A percentile compares a stretch with the other conserved stretches of the same genome.
Evolutionary conservation across 2,329 filamentous ascomycete genomes (phyloP).

Genomic region (Blumeria hordei): DNA sequence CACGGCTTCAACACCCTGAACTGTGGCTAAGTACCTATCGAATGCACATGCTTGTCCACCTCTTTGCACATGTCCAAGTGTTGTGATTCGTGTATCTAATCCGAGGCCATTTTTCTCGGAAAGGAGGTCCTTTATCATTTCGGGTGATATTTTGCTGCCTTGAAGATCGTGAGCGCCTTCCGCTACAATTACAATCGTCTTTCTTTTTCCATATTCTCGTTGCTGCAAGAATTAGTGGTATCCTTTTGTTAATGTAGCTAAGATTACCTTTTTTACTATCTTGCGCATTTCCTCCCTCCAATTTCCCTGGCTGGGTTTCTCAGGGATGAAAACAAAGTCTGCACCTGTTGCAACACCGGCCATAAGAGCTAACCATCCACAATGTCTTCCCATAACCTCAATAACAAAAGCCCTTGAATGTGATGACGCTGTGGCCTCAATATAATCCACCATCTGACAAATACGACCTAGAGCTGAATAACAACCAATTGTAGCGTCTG

Average conservation of each 20-base stretch:
- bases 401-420: conserved; percentile 94
- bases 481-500: conserved; percentile 90
- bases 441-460: conserved; percentile 88
- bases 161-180: conserved; percentile 77
- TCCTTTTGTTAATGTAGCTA: neutral
- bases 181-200: conserved; percentile 94
- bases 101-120: conserved; percentile 50
- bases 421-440: conserved; percentile 82
- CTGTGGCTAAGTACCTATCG: conserved; percentile 74
- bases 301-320: conserved; percentile 66
- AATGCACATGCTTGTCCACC: conserved; percentile 83
- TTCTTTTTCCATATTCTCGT: conserved; percentile 69
- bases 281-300: conserved; percentile 78
- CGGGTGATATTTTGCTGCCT: conserved; percentile 60
- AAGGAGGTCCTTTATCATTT: conserved; percentile 71
- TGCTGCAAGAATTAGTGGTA: conserved; percentile 28
- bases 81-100: conserved; percentile 83
- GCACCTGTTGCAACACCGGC: conserved; percentile 84
- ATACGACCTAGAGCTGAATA: conserved; percentile 76
- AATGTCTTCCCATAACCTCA: conserved; percentile 96
- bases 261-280: conserved; percentile 43
- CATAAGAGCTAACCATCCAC: conserved; percentile 93
- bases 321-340: conserved; percentile 91
- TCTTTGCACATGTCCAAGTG: conserved; percentile 89
- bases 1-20: conserved; percentile 87